Conservation (phyloP, 2,329 filamentous ascomycete species). For the Penicillium sp. region DNA sequence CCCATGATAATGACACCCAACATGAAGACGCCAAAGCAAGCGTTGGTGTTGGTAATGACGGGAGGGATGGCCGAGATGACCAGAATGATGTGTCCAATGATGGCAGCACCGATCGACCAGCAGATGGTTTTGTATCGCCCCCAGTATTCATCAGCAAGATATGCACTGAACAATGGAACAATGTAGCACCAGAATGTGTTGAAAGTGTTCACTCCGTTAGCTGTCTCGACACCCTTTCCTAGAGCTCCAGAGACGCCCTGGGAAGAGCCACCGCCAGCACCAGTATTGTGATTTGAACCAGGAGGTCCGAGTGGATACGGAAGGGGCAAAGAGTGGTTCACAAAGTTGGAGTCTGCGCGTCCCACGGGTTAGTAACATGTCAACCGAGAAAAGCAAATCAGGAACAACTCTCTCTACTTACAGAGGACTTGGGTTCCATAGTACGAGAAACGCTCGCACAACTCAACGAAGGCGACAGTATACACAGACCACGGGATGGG, state of each 20-base stretch:
- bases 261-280: constrained; percentile 44
- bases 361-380: not conserved
- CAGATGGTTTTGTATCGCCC: constrained; percentile 71
- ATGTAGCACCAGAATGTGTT: constrained; percentile 64
- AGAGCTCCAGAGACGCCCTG: constrained; percentile 54
- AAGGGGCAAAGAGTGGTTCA: constrained; percentile 56
- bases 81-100: constrained; percentile 66
- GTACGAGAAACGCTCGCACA: constrained; percentile 76
- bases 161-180: constrained; percentile 61
- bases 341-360: constrained; percentile 55
- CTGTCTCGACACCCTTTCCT: constrained; percentile 55
- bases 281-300: constrained; percentile 50
- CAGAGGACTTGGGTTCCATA: constrained; percentile 56
- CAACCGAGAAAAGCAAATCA: not conserved
- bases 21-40: constrained; percentile 62
- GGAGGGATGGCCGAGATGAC: constrained; percentile 64
- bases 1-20: constrained; percentile 66
- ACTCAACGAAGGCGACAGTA: constrained; percentile 69
- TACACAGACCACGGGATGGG: constrained; percentile 59
- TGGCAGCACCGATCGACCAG: constrained; percentile 62
- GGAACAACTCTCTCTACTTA: not conserved
- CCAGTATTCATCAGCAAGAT: constrained; percentile 66
- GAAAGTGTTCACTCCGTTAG: constrained; percentile 52
- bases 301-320: constrained; percentile 34
- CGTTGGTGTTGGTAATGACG: constrained; percentile 58